phyloP scores from a whole-genome alignment of 805 yeast species.

The Jamesozyma gamospora region DNA sequence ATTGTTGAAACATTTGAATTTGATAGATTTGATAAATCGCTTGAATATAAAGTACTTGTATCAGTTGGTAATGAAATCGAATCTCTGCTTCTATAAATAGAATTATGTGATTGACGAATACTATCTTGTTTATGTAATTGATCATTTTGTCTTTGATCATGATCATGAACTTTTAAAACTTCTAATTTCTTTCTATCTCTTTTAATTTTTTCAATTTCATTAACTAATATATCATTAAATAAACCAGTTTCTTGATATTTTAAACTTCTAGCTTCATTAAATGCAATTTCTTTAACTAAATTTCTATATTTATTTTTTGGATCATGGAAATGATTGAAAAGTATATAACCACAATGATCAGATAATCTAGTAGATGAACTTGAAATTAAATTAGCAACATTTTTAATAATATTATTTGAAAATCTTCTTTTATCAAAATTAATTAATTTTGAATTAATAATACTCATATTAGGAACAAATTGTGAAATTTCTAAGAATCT shows the following conservation, averaged over 20 bases:
- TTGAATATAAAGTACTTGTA: background rate
- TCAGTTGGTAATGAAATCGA: slow-evolving; percentile 9
- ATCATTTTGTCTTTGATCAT: slow-evolving; percentile 27
- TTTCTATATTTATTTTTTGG: slow-evolving; percentile 17
- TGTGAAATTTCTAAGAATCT: slow-evolving; percentile 67
- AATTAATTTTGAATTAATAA: slow-evolving; percentile 51
- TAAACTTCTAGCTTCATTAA: slow-evolving; percentile 34
- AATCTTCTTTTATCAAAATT: slow-evolving; percentile 81
- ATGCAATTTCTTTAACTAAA: slow-evolving; percentile 33
- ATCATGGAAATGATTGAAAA: slow-evolving; percentile 24
- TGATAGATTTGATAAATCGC: background rate
- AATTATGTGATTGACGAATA: too few species aligned
- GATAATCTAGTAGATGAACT: slow-evolving; percentile 3
- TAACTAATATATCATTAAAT: slow-evolving; percentile 37
- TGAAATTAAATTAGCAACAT: slow-evolving; percentile 38
- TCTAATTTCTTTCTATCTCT: slow-evolving; percentile 44
- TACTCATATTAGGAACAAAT: slow-evolving; percentile 69
- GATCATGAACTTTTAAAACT: slow-evolving; percentile 29
- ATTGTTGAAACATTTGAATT: slow-evolving; percentile 3
- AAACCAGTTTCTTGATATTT: slow-evolving; percentile 31
- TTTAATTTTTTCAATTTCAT: slow-evolving; percentile 42
- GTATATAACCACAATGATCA: slow-evolving; percentile 11
- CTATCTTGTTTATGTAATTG: slow-evolving; percentile 14
- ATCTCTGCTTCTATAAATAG: slow-evolving; percentile 10
- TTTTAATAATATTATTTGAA: slow-evolving; percentile 50